Evolutionary conservation across 108 stramenopile species (phyloP).

Genomic region (Thalassiosira profunda): DNA sequence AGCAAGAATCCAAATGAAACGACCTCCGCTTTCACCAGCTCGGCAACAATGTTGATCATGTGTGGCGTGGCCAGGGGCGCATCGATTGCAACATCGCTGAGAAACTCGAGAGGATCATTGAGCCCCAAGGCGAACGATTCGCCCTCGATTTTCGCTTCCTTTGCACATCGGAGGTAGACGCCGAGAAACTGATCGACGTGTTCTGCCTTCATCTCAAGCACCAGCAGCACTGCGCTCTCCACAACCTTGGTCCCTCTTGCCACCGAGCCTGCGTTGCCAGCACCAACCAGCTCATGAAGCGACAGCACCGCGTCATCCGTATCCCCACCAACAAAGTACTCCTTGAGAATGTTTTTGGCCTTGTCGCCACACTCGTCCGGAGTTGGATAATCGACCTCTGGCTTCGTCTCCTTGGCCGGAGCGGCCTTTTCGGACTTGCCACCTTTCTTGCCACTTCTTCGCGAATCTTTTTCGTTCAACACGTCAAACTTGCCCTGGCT

Average conservation of each 20-base stretch:
- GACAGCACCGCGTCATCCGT: slow-evolving; percentile 74
- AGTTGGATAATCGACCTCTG: slow-evolving; percentile 21
- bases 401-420: slow-evolving; percentile 4
- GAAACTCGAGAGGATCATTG: slow-evolving; percentile 80
- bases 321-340: slow-evolving; percentile 81
- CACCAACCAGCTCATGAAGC: slow-evolving; percentile 72
- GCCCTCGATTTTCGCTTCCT: slow-evolving; percentile 54
- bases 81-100: slow-evolving; percentile 81
- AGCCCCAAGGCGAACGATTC: slow-evolving; percentile 57
- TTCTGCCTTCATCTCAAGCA: slow-evolving; percentile 76
- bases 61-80: slow-evolving; percentile 75
- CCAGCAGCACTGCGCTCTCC: slow-evolving; percentile 59
- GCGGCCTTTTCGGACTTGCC: slow-evolving; percentile 3
- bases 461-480: slow-evolving; percentile 11
- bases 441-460: slow-evolving; percentile 21
- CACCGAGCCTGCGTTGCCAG: slow-evolving; percentile 53
- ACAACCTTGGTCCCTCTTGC: slow-evolving; percentile 75
- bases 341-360: slow-evolving; percentile 68
- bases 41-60: slow-evolving; percentile 62
- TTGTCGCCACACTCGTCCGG: slow-evolving; percentile 69
- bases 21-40: slow-evolving; percentile 52
- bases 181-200: slow-evolving; percentile 63
- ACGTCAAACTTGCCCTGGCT: slow-evolving; percentile 30
- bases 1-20: slow-evolving; percentile 58
- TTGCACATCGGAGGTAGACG: slow-evolving; percentile 41